Conservation (phyloP, 345 rosid genomes). For the Aethionema arabicum region DNA sequence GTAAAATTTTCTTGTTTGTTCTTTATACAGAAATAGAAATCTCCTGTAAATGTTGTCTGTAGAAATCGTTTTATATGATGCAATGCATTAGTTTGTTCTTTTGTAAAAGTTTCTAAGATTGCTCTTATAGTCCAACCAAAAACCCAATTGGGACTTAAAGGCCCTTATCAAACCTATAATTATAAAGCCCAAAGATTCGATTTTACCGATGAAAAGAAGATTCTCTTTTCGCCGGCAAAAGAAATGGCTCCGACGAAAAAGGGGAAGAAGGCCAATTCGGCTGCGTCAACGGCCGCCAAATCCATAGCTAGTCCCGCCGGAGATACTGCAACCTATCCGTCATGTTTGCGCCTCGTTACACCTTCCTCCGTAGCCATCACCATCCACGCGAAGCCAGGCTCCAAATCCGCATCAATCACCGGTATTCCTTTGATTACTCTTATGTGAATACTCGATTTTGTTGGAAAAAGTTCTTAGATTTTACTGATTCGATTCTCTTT, state of each 20-base stretch:
- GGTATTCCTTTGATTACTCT: conserved; percentile 37
- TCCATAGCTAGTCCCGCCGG: conserved; percentile 24
- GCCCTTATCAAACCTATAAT: conserved; percentile 7
- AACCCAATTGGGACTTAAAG: background rate
- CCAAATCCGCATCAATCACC: conserved; percentile 83
- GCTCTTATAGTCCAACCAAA: background rate
- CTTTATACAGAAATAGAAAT: background rate
- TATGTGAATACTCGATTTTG: background rate
- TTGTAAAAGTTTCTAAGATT: background rate
- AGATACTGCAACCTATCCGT: conserved; percentile 41
- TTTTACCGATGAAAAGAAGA: conserved; percentile 5
- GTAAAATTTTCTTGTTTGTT: background rate
- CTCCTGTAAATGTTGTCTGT: background rate
- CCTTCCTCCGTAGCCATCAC: conserved; percentile 88
- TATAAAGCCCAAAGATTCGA: conserved; percentile 1
- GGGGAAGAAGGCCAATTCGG: conserved; percentile 51
- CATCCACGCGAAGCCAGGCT: conserved; percentile 95
- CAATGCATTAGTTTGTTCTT: too few relatives aligned
- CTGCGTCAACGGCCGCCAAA: conserved; percentile 44
- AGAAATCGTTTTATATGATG: background rate
- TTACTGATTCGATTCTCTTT: conserved; percentile 9
- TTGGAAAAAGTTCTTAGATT: background rate
- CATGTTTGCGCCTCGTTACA: conserved; percentile 57
- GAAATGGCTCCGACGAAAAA: conserved; percentile 70
- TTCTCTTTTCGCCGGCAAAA: conserved; percentile 11